These are phyloP conservation scores for Aquilaria malaccensis DNA, from an alignment of 345 rosid genomes.

Conservation along the genomic window DNA sequence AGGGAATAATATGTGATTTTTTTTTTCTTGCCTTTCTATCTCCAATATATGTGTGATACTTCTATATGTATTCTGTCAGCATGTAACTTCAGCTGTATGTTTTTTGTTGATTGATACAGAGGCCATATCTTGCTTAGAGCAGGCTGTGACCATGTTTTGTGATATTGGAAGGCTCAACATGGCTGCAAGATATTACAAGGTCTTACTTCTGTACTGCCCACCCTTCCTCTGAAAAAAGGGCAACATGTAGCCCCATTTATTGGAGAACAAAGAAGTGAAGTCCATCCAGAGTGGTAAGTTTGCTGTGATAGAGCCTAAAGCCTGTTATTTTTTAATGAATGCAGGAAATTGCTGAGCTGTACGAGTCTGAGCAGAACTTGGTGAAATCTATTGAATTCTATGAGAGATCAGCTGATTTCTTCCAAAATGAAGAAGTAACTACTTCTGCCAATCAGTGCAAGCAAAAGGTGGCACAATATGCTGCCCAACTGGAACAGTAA, in stretches of 20 bases:
- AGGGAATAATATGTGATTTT: too few relatives aligned
- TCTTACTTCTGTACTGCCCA: constrained; percentile 16
- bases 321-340: constrained; percentile 8
- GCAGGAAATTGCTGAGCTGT: constrained; percentile 81
- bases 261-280: too few relatives aligned
- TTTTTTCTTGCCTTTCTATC: too few relatives aligned
- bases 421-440: constrained; percentile 75
- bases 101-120: constrained; percentile 33
- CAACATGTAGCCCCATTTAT: neutral
- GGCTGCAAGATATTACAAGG: constrained; percentile 99
- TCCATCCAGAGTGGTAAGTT: too few relatives aligned
- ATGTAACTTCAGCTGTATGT: constrained; percentile 4
- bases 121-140: constrained; percentile 82
- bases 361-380: constrained; percentile 57
- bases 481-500: constrained; percentile 91
- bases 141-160: constrained; percentile 72
- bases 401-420: constrained; percentile 79
- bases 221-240: neutral
- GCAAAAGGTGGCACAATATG: constrained; percentile 93
- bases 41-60: too few relatives aligned
- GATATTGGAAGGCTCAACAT: constrained; percentile 95
- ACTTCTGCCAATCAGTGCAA: constrained; percentile 98
- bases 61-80: neutral
- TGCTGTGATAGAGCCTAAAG: neutral
- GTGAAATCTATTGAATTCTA: constrained; percentile 58